These are phyloP conservation scores for Pyrus communis DNA, from an alignment of 306 rosid genomes.

Conservation along the genomic window DNA sequence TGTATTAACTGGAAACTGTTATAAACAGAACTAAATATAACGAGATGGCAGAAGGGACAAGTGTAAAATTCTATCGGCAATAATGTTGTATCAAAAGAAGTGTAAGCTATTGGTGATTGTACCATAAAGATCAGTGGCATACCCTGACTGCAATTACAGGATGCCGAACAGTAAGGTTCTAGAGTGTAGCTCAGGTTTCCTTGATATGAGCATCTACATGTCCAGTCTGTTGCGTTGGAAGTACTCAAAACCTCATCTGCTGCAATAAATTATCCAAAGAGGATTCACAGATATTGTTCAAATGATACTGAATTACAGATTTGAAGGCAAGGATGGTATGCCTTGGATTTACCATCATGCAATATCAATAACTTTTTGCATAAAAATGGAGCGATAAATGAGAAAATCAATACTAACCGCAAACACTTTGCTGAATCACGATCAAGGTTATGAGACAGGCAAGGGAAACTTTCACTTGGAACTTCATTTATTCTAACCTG, in stretches of 20 bases:
- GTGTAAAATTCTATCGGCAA: background rate
- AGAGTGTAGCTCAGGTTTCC: slow-evolving; percentile 38
- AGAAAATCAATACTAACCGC: slow-evolving; percentile 50
- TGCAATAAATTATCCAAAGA: slow-evolving; percentile 14
- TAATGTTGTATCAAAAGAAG: background rate
- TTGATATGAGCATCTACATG: slow-evolving; percentile 55
- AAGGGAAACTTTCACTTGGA: slow-evolving; percentile 34
- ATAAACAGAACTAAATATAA: background rate
- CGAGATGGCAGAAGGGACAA: background rate
- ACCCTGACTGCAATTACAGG: slow-evolving; percentile 85
- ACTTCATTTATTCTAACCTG: slow-evolving; percentile 63
- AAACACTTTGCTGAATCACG: slow-evolving; percentile 50
- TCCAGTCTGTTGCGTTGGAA: slow-evolving; percentile 55
- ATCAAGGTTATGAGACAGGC: slow-evolving; percentile 46
- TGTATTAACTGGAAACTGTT: background rate
- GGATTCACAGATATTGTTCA: slow-evolving; percentile 1
- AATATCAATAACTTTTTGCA: background rate
- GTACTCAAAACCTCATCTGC: slow-evolving; percentile 46
- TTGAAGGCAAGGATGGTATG: background rate
- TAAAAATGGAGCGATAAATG: slow-evolving; percentile 9
- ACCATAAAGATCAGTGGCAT: slow-evolving; percentile 27
- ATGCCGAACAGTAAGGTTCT: slow-evolving; percentile 65
- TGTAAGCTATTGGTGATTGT: slow-evolving; percentile 10
- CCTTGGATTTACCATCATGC: background rate
- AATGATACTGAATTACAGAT: background rate